A percentile compares a stretch with the other conserved stretches of the same genome.
Conservation (phyloP, 2,329 filamentous ascomycete species). For the Grosmannia huntii region DNA sequence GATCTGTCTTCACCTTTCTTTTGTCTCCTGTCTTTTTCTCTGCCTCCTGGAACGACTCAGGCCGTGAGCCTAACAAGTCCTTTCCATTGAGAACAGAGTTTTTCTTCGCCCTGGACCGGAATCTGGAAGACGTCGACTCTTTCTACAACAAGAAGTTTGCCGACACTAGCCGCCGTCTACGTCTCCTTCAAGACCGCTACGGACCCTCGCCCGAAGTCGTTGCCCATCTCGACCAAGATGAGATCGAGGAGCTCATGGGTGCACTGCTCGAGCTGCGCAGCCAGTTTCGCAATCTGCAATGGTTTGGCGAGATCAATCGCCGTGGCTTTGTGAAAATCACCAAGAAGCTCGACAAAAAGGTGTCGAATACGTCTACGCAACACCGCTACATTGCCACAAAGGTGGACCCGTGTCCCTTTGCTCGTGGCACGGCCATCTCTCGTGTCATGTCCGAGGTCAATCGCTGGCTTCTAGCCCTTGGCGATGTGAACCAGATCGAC, state of each 20-base stretch:
- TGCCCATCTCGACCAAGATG: constrained; percentile 69
- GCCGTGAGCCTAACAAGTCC: constrained; percentile 23
- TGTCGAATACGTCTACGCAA: constrained; percentile 63
- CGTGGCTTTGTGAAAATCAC: constrained; percentile 96
- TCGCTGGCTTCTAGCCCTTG: constrained; percentile 76
- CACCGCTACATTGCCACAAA: constrained; percentile 80
- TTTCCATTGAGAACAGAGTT: constrained; percentile 51
- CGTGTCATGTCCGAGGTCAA: constrained; percentile 56
- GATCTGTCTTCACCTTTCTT: neutral
- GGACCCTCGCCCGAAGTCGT: constrained; percentile 58
- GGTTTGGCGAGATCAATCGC: constrained; percentile 96
- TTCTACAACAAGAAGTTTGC: constrained; percentile 96
- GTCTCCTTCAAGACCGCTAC: constrained; percentile 78
- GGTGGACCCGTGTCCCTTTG: constrained; percentile 79
- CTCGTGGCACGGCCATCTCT: constrained; percentile 49
- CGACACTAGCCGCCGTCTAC: constrained; percentile 72
- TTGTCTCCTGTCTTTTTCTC: neutral
- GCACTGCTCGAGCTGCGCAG: constrained; percentile 79
- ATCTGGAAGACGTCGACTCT: constrained; percentile 88
- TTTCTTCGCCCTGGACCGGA: constrained; percentile 92
- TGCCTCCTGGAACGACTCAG: constrained; percentile 8
- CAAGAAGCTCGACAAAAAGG: constrained; percentile 96
- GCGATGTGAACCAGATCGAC: constrained; percentile 63
- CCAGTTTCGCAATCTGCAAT: constrained; percentile 82
- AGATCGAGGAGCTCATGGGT: constrained; percentile 81